Percentiles rank a stretch among this genome's conserved stretches.
Conservation (phyloP, 805 yeast genomes). For the Candida germanica region DNA sequence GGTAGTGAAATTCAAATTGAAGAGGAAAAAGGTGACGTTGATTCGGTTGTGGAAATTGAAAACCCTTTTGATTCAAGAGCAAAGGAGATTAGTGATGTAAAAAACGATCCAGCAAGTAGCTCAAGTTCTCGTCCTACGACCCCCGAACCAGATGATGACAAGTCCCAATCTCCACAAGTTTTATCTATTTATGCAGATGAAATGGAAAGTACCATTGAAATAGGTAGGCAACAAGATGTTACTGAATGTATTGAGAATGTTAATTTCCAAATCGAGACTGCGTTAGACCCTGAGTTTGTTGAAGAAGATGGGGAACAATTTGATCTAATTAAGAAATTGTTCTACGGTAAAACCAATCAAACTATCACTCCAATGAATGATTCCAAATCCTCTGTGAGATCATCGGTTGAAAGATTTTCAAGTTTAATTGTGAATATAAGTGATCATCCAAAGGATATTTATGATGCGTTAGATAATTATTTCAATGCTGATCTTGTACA, state of each 20-base stretch:
- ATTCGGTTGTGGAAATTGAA: not conserved
- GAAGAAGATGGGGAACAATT: conserved; percentile 74
- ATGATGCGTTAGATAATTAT: conserved; percentile 85
- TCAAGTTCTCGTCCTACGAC: conserved; percentile 2
- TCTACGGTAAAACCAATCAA: conserved; percentile 85
- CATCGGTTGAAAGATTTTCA: conserved; percentile 65
- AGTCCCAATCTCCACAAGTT: conserved; percentile 15
- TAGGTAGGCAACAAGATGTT: conserved; percentile 95
- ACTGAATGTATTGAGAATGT: conserved; percentile 97
- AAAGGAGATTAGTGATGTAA: not conserved
- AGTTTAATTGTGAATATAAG: conserved; percentile 83
- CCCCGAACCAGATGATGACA: not conserved
- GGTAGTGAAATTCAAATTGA: not conserved
- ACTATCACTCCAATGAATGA: conserved; percentile 52
- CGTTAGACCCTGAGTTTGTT: conserved; percentile 61
- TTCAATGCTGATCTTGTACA: conserved; percentile 71
- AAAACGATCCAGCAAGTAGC: not conserved
- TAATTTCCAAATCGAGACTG: conserved; percentile 84
- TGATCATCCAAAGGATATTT: conserved; percentile 82
- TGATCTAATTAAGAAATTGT: conserved; percentile 75
- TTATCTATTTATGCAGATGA: conserved; percentile 54
- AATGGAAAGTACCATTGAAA: conserved; percentile 69
- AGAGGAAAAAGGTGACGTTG: not conserved
- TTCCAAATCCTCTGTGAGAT: conserved; percentile 25
- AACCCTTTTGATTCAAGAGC: conserved; percentile 1